These are phyloP conservation scores for Arthrobotrys iridis DNA, from an alignment of 2,329 filamentous ascomycete species.

Conservation along the genomic window DNA sequence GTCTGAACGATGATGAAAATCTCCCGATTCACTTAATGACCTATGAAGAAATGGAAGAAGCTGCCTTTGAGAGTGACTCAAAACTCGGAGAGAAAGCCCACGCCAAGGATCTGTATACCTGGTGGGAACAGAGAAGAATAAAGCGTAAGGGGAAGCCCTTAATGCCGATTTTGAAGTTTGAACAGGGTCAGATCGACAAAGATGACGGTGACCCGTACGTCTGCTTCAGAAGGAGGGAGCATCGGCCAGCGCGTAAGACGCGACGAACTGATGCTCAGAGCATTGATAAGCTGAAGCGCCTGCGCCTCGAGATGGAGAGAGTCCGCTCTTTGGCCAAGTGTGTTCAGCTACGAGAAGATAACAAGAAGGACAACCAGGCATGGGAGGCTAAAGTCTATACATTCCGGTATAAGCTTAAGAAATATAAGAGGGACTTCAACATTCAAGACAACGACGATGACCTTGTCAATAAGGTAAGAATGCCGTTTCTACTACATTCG, in stretches of 20 bases:
- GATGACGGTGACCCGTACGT: slow-evolving; percentile 98
- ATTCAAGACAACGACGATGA: slow-evolving; percentile 96
- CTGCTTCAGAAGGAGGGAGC: slow-evolving; percentile 94
- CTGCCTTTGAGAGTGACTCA: slow-evolving; percentile 48
- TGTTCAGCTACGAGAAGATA: slow-evolving; percentile 80
- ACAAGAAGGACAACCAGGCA: slow-evolving; percentile 79
- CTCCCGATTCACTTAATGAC: slow-evolving; percentile 83
- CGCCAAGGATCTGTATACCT: slow-evolving; percentile 49
- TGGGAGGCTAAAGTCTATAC: slow-evolving; percentile 83
- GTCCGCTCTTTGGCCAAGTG: slow-evolving; percentile 81
- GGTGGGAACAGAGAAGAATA: slow-evolving; percentile 81
- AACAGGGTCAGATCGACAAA: slow-evolving; percentile 84
- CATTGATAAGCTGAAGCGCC: slow-evolving; percentile 89
- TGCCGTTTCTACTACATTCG: slow-evolving; percentile 43
- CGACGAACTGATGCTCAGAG: slow-evolving; percentile 92
- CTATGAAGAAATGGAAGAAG: slow-evolving; percentile 77
- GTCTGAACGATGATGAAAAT: slow-evolving; percentile 65
- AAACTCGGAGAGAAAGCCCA: slow-evolving; percentile 41
- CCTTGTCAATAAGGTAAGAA: slow-evolving; percentile 85
- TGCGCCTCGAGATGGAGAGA: slow-evolving; percentile 90
- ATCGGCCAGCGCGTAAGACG: slow-evolving; percentile 93
- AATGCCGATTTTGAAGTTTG: slow-evolving; percentile 85
- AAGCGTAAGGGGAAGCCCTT: slow-evolving; percentile 75
- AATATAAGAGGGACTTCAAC: slow-evolving; percentile 84
- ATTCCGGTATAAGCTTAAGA: slow-evolving; percentile 81